These are phyloP conservation scores for Saturnispora ahearnii DNA, from an alignment of 805 yeast genomes.

Conservation along the genomic window DNA sequence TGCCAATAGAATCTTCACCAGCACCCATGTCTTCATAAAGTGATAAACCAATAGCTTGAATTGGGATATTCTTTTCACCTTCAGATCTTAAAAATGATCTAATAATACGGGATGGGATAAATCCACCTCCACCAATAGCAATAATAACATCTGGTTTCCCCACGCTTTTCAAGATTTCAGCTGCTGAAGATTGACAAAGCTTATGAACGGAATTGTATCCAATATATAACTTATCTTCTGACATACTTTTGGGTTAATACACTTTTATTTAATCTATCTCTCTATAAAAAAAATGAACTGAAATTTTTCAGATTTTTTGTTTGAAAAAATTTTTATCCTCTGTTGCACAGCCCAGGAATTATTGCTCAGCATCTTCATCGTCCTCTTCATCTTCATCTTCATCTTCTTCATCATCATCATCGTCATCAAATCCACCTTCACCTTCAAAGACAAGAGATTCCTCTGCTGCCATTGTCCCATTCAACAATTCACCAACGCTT, in stretches of 20 bases:
- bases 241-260: slow-evolving; percentile 16
- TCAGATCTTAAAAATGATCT: slow-evolving; percentile 51
- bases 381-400: slow-evolving; percentile 18
- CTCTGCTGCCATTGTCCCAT: slow-evolving; percentile 6
- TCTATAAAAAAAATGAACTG: neutral
- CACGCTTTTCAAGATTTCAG: slow-evolving; percentile 20
- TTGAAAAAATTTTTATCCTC: neutral
- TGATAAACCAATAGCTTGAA: slow-evolving; percentile 61
- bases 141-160: slow-evolving; percentile 45
- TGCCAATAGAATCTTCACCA: slow-evolving; percentile 49
- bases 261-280: neutral
- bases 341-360: neutral
- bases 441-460: slow-evolving; percentile 23
- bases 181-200: slow-evolving; percentile 51
- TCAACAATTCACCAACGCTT: slow-evolving; percentile 20
- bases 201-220: slow-evolving; percentile 79
- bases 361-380: slow-evolving; percentile 12
- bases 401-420: slow-evolving; percentile 17
- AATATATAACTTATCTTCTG: slow-evolving; percentile 44
- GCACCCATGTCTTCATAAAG: slow-evolving; percentile 51
- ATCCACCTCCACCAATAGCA: slow-evolving; percentile 70
- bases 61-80: slow-evolving; percentile 58
- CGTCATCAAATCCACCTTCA: slow-evolving; percentile 24
- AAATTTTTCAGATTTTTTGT: neutral
- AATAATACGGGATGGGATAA: slow-evolving; percentile 59